Evolutionary conservation across 2,329 filamentous ascomycete species (phyloP).

Genomic region (Penicillium glabrum): DNA sequence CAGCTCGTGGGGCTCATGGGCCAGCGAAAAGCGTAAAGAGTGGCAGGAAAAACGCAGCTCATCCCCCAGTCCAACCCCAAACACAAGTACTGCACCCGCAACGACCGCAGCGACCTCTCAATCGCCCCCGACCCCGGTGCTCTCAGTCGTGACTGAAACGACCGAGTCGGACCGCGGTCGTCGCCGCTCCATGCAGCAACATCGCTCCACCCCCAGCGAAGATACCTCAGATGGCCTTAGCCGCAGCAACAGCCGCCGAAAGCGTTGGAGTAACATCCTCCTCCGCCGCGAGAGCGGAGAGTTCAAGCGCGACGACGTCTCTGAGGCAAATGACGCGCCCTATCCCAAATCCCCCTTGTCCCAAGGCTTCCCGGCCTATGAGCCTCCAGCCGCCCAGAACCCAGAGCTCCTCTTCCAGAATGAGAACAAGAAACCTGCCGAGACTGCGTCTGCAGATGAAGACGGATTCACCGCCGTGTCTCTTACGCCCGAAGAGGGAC

Average conservation of each 20-base stretch:
- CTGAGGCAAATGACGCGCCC: conserved; percentile 18
- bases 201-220: conserved; percentile 29
- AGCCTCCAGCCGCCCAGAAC: conserved; percentile 5
- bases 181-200: conserved; percentile 24
- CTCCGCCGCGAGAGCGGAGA: conserved; percentile 35
- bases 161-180: conserved; percentile 31
- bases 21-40: conserved; percentile 48
- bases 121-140: conserved; percentile 23
- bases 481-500: conserved; percentile 15
- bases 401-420: neutral
- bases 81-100: neutral
- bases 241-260: conserved; percentile 34
- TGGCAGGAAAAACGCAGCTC: conserved; percentile 44
- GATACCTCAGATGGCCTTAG: conserved; percentile 24
- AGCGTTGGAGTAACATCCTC: conserved; percentile 40
- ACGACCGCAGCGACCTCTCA: conserved; percentile 7
- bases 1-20: conserved; percentile 64
- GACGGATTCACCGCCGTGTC: conserved; percentile 20
- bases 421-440: conserved; percentile 1
- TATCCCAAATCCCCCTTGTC: conserved; percentile 36
- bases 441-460: conserved; percentile 5
- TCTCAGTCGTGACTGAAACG: conserved; percentile 25
- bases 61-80: conserved; percentile 11
- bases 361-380: conserved; percentile 26
- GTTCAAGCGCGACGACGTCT: conserved; percentile 20